Evolutionary conservation across 306 rosid genomes (phyloP).

Genomic region (Aeschynomene evenia): DNA sequence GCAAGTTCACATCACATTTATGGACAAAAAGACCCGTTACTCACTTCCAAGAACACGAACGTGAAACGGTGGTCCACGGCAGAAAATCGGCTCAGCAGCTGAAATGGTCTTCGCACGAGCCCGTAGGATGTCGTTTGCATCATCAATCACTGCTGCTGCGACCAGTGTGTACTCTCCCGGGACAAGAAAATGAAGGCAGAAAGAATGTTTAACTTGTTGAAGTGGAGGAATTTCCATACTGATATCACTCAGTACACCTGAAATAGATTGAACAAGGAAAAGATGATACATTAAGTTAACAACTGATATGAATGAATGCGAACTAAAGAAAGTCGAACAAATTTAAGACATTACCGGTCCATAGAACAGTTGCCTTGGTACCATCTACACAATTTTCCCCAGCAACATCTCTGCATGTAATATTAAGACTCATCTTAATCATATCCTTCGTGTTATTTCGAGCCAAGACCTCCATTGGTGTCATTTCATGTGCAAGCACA

Average conservation of each 20-base stretch:
- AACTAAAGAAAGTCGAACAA: not conserved
- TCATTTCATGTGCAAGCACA: constrained; percentile 78
- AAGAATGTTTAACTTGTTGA: constrained; percentile 63
- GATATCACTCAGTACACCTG: constrained; percentile 82
- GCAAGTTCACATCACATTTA: constrained; percentile 3
- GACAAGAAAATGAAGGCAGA: constrained; percentile 85
- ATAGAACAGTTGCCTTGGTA: constrained; percentile 79
- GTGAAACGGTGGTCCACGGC: constrained; percentile 91
- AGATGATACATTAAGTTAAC: constrained; percentile 6
- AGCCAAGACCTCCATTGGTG: constrained; percentile 83
- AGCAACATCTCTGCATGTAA: constrained; percentile 90
- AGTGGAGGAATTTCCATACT: constrained; percentile 80
- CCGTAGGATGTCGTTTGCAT: constrained; percentile 78
- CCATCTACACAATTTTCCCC: constrained; percentile 88
- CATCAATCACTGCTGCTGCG: constrained; percentile 79
- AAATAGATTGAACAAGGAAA: not conserved
- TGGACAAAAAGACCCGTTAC: constrained; percentile 32
- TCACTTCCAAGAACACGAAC: constrained; percentile 67
- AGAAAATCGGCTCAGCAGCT: constrained; percentile 81
- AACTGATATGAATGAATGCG: constrained; percentile 6
- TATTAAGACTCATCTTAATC: constrained; percentile 77
- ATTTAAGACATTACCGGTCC: constrained; percentile 65
- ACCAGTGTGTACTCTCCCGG: constrained; percentile 87
- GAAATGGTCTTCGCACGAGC: constrained; percentile 75
- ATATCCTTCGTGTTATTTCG: constrained; percentile 88